Evolutionary conservation across 2,329 filamentous ascomycete genomes (phyloP).

Genomic region (Colletotrichum sp.): DNA sequence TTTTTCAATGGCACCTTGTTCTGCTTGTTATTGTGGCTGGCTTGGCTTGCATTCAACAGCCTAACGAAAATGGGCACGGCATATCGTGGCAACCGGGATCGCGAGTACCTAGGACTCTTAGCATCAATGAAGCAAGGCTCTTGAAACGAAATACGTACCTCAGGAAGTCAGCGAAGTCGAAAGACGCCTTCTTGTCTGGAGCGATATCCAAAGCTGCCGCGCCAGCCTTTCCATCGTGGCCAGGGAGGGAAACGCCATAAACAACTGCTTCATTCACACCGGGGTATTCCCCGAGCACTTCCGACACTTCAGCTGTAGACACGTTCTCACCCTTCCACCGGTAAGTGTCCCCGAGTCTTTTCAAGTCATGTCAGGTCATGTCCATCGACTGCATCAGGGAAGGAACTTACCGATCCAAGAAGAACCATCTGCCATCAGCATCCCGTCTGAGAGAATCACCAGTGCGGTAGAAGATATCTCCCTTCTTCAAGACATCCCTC

Average conservation of each 20-base stretch:
- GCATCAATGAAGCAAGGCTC: neutral
- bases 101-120: constrained; percentile 48
- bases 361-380: neutral
- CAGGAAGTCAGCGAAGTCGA: constrained; percentile 66
- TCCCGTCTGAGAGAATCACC: constrained; percentile 71
- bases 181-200: constrained; percentile 47
- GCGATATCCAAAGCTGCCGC: constrained; percentile 66
- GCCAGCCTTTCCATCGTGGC: constrained; percentile 72
- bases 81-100: constrained; percentile 69
- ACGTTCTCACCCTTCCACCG: constrained; percentile 77
- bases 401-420: constrained; percentile 56
- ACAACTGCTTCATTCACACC: constrained; percentile 71
- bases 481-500: constrained; percentile 67
- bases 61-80: constrained; percentile 78
- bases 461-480: constrained; percentile 71
- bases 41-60: constrained; percentile 60
- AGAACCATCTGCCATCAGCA: constrained; percentile 70
- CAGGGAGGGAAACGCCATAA: constrained; percentile 70
- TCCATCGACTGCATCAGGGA: neutral
- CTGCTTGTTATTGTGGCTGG: constrained; percentile 78
- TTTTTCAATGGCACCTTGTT: constrained; percentile 71
- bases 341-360: constrained; percentile 72
- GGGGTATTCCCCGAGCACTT: constrained; percentile 64
- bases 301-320: constrained; percentile 70
- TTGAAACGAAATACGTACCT: constrained; percentile 36